Conservation (phyloP, 2,329 filamentous ascomycete genomes). For the Rachicladosporium sp. region DNA sequence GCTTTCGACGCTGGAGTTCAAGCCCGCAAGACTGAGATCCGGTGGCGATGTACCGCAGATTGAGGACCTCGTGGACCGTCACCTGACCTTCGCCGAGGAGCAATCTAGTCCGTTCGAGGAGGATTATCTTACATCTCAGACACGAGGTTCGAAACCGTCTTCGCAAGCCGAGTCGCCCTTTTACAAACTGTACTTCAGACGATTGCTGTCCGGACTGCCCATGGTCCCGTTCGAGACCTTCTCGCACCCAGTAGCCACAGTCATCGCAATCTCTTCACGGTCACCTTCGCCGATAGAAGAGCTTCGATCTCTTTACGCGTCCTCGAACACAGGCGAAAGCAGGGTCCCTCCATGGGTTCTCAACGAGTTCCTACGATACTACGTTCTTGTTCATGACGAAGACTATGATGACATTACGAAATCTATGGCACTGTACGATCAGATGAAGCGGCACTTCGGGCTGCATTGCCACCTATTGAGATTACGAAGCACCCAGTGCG, state of each 20-base stretch:
- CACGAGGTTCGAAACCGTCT: constrained; percentile 7
- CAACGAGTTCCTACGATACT: constrained; percentile 86
- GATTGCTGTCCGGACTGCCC: constrained; percentile 67
- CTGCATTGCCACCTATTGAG: constrained; percentile 87
- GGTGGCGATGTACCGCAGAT: constrained; percentile 53
- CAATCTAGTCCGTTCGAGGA: constrained; percentile 24
- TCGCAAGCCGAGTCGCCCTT: constrained; percentile 39
- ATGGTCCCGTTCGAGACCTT: constrained; percentile 84
- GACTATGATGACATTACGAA: constrained; percentile 85
- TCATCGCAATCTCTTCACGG: constrained; percentile 88
- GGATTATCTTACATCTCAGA: constrained; percentile 32
- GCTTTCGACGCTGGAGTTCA: constrained; percentile 21
- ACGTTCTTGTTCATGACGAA: constrained; percentile 92
- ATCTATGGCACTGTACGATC: constrained; percentile 83
- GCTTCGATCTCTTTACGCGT: constrained; percentile 68
- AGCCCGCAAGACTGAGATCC: constrained; percentile 27
- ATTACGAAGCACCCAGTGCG: constrained; percentile 71
- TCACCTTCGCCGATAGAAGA: constrained; percentile 77
- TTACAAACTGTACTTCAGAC: constrained; percentile 72
- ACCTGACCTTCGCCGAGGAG: constrained; percentile 63
- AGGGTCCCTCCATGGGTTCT: constrained; percentile 76
- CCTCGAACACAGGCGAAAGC: constrained; percentile 65
- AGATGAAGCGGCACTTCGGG: constrained; percentile 98
- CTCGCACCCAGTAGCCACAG: constrained; percentile 81
- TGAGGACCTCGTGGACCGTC: constrained; percentile 67